Percentiles rank a stretch among this genome's conserved stretches.
Evolutionary conservation across 2,329 filamentous ascomycete species (phyloP).

Genomic region (Aspergillus pseudonomiae): DNA sequence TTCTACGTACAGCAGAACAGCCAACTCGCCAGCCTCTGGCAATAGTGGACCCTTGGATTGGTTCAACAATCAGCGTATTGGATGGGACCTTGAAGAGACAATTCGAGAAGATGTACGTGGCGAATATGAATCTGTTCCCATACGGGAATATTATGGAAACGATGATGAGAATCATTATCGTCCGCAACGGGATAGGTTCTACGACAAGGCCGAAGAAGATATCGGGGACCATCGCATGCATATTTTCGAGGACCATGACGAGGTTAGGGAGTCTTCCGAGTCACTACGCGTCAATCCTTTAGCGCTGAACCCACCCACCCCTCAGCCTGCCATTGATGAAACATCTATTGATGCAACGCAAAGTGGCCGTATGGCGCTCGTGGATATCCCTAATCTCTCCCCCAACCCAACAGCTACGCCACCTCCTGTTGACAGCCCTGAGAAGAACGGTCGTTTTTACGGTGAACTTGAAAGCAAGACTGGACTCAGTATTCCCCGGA

Average conservation of each 20-base stretch:
- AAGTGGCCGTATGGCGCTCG: slow-evolving; percentile 35
- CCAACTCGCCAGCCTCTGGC: slow-evolving; percentile 28
- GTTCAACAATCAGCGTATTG: slow-evolving; percentile 35
- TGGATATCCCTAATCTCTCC: slow-evolving; percentile 39
- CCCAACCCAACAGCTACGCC: slow-evolving; percentile 28
- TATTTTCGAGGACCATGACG: slow-evolving; percentile 36
- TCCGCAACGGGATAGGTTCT: slow-evolving; percentile 22
- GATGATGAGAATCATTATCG: slow-evolving; percentile 31
- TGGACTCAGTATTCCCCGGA: slow-evolving; percentile 26
- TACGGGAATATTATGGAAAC: slow-evolving; percentile 37
- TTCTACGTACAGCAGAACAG: slow-evolving; percentile 36
- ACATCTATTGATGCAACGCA: slow-evolving; percentile 27
- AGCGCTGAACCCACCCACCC: slow-evolving; percentile 51
- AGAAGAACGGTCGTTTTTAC: slow-evolving; percentile 43
- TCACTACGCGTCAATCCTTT: slow-evolving; percentile 44
- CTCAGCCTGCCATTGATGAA: slow-evolving; percentile 34
- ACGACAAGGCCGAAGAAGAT: slow-evolving; percentile 34
- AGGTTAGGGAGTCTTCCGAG: slow-evolving; percentile 18
- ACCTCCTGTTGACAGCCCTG: slow-evolving; percentile 32
- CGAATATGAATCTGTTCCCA: slow-evolving; percentile 41
- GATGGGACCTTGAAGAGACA: slow-evolving; percentile 30
- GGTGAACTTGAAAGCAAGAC: slow-evolving; percentile 36
- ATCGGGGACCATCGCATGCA: slow-evolving; percentile 41
- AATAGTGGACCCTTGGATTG: slow-evolving; percentile 37
- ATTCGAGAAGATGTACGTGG: slow-evolving; percentile 40